Conservation (phyloP, 164 flowering plant species). For the Liquidambar formosana region DNA sequence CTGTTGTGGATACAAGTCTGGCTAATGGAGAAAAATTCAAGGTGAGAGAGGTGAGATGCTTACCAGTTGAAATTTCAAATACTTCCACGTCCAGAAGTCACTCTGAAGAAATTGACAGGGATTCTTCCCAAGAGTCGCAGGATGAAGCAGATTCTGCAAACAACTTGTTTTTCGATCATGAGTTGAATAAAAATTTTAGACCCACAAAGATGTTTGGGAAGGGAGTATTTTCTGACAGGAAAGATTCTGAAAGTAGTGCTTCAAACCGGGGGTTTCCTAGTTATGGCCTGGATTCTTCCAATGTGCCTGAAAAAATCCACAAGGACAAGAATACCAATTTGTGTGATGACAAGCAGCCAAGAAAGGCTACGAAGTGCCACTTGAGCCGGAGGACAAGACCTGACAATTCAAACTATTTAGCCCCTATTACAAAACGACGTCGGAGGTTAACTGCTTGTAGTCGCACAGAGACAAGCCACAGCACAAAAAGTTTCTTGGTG, state of each 20-base stretch:
- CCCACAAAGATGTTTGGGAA: constrained; percentile 3
- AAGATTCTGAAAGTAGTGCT: constrained; percentile 7
- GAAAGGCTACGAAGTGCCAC: constrained; percentile 22
- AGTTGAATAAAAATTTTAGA: constrained; percentile 12
- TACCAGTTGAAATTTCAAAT: constrained; percentile 38
- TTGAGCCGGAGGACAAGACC: constrained; percentile 22
- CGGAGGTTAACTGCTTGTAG: constrained; percentile 34
- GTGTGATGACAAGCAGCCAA: constrained; percentile 18
- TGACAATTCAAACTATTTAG: constrained; percentile 21
- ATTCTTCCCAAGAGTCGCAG: constrained; percentile 27
- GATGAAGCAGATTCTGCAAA: constrained; percentile 29
- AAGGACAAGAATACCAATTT: not conserved
- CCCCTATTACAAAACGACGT: constrained; percentile 30
- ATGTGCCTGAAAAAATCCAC: constrained; percentile 6
- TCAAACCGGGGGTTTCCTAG: constrained; percentile 9
- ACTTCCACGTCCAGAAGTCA: constrained; percentile 10
- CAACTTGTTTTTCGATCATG: constrained; percentile 3
- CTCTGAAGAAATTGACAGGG: constrained; percentile 31
- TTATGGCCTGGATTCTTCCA: constrained; percentile 14
- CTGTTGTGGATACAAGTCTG: constrained; percentile 47
- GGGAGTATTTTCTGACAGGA: constrained; percentile 9
- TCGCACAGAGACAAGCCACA: constrained; percentile 20
- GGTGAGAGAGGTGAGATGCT: constrained; percentile 37
- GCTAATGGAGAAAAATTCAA: constrained; percentile 17
- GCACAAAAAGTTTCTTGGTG: constrained; percentile 2